Base-by-base conservation (phyloP, 208 protist species). In the Balamuthia mandrillaris region DNA sequence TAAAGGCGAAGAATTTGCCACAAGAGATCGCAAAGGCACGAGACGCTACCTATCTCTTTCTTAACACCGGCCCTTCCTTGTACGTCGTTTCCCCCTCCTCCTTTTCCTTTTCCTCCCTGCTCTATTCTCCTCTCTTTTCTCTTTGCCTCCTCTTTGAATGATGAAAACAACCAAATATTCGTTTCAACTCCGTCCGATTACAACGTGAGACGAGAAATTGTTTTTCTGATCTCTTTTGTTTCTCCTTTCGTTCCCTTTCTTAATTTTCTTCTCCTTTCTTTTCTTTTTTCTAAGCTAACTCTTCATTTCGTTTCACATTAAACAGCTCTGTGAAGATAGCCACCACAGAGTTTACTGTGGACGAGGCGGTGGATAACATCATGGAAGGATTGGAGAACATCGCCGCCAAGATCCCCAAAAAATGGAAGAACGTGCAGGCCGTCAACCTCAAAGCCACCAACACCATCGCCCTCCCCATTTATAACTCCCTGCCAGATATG, bases 381-480 rank as follows among this genome's bases (percentile, higher is more conserved):
- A 16, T 86, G 9, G 42, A 39, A 2, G 87, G 54, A 12, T 33
- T 87, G 27, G 63, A 70, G 18, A 49, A 39, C 16, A n/a, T 90
- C 5, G 86, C 37, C 4, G 56, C n/a, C 45, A 24, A 61, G 31
- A 49, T 88, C n/a, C 83, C 86, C 2, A 65, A 82, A 18, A 61
- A 85, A 27, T 90, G 87, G 87, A 9, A 27, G 27, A 74, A 51
- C 52, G 63, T 86, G 14, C 84, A 88, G 58, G 86, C 86, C 35
- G 33, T 92, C 21, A 27, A 88, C 74, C 52, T 92, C 37, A 90
- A 89, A 83, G 88, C 86, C 21, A 27, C 84, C 42, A 41, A 87
- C 21, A 88, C 84, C 12, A 49, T 88, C 10, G 83, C 90, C 7
- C 82, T 92, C 21, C 90, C 87, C 45, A 77, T 92, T 52, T 92